Evolutionary conservation across 352 stramenopile species (phyloP).

Genomic region (Globisporangium lucens): DNA sequence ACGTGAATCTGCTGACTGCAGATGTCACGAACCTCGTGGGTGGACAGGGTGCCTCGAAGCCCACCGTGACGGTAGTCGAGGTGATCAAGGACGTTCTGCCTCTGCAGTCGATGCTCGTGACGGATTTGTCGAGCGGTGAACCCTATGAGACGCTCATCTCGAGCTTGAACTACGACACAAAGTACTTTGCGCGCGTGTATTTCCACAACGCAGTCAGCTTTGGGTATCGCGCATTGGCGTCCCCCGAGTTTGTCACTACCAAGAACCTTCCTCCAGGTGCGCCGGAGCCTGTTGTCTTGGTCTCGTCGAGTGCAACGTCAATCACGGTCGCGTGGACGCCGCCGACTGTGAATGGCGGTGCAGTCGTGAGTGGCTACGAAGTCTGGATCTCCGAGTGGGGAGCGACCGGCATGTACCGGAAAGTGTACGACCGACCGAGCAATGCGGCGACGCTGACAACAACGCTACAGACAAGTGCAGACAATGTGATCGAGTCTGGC

Average conservation of each 20-base stretch:
- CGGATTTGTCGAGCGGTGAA: conserved; percentile 72
- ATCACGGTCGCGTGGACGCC: conserved; percentile 91
- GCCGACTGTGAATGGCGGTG: conserved; percentile 90
- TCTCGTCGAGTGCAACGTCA: conserved; percentile 84
- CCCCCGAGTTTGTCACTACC: conserved; percentile 77
- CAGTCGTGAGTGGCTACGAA: conserved; percentile 92
- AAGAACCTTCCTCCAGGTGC: conserved; percentile 87
- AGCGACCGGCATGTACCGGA: conserved; percentile 46
- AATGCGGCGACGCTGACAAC: conserved; percentile 61
- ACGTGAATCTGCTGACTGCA: conserved; percentile 62
- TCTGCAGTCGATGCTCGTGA: conserved; percentile 44
- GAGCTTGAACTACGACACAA: conserved; percentile 76
- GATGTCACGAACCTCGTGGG: conserved; percentile 44
- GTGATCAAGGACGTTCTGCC: conserved; percentile 55
- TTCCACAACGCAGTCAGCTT: conserved; percentile 89
- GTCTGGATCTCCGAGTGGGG: conserved; percentile 96
- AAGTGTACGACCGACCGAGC: conserved; percentile 94
- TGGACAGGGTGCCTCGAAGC: conserved; percentile 27
- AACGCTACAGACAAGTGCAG: conserved; percentile 70
- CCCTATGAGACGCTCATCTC: conserved; percentile 66
- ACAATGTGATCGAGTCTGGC: conserved; percentile 89
- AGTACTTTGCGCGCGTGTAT: conserved; percentile 90
- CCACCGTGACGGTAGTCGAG: conserved; percentile 51
- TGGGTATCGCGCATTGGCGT: conserved; percentile 63
- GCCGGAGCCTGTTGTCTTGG: conserved; percentile 82